A percentile compares a stretch with the other conserved stretches of the same genome.
These are phyloP conservation scores for Pseudofabraea citricarpa DNA, from an alignment of 2,329 filamentous ascomycete genomes.

Conservation along the genomic window DNA sequence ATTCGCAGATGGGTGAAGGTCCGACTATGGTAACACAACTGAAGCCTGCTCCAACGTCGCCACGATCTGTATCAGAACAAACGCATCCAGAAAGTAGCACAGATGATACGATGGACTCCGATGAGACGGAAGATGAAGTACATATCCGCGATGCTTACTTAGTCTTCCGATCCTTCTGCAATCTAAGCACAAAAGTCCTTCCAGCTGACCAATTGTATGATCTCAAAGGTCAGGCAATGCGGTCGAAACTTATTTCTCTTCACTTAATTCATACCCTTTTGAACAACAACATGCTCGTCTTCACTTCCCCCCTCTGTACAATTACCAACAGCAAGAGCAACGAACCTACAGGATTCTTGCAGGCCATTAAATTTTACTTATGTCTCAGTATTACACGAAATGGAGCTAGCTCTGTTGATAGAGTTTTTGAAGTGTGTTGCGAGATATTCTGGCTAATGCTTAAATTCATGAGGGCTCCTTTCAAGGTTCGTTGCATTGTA, in stretches of 20 bases:
- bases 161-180: conserved; percentile 96
- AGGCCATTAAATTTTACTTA: conserved; percentile 94
- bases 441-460: conserved; percentile 99
- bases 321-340: conserved; percentile 89
- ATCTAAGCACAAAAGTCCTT: conserved; percentile 88
- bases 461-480: conserved; percentile 84
- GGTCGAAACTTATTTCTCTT: conserved; percentile 90
- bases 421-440: conserved; percentile 90
- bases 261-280: conserved; percentile 93
- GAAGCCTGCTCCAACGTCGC: conserved; percentile 38
- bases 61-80: conserved; percentile 47
- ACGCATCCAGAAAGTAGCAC: conserved; percentile 48
- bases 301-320: conserved; percentile 85
- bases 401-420: conserved; percentile 85
- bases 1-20: conserved; percentile 61
- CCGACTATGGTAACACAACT: conserved; percentile 63
- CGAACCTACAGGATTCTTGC: conserved; percentile 83
- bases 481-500: conserved; percentile 61
- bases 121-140: conserved; percentile 82
- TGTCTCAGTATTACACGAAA: conserved; percentile 94
- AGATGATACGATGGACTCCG: conserved; percentile 53
- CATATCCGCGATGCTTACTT: conserved; percentile 97
- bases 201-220: conserved; percentile 90
- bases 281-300: conserved; percentile 88
- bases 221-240: conserved; percentile 90